These are phyloP conservation scores for Purpureocillium lavendulum DNA, from an alignment of 2,329 filamentous ascomycete genomes.

Conservation along the genomic window DNA sequence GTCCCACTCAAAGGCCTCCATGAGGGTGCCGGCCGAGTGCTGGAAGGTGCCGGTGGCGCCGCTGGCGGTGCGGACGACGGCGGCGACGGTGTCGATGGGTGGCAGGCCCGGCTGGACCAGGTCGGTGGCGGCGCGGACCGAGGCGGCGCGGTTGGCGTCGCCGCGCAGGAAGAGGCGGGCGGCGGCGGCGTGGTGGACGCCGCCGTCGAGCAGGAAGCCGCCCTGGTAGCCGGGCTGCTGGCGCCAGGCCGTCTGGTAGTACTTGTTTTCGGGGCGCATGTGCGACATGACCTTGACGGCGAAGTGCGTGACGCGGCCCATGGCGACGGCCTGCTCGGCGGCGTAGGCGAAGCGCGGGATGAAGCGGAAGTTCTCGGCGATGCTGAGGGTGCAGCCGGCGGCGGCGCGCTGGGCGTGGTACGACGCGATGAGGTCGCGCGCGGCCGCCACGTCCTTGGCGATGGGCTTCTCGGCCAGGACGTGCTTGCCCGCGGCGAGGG, in stretches of 20 bases:
- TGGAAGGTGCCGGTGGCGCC: conserved; percentile 49
- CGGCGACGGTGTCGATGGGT: conserved; percentile 60
- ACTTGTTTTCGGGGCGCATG: conserved; percentile 31
- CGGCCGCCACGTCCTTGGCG: conserved; percentile 45
- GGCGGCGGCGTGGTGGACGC: conserved; percentile 63
- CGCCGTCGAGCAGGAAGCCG: conserved; percentile 68
- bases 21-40: conserved; percentile 47
- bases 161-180: conserved; percentile 48
- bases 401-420: conserved; percentile 15
- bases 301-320: conserved; percentile 37
- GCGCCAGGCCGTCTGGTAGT: conserved; percentile 52
- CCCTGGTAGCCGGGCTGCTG: conserved; percentile 64
- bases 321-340: conserved; percentile 26
- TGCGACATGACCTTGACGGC: conserved; percentile 25
- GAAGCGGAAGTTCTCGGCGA: conserved; percentile 71
- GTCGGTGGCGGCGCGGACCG: conserved; percentile 45
- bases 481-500: conserved; percentile 58
- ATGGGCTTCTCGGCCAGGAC: conserved; percentile 64
- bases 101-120: conserved; percentile 48
- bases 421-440: conserved; percentile 29
- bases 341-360: conserved; percentile 45
- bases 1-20: conserved; percentile 44
- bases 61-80: conserved; percentile 42
- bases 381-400: conserved; percentile 35
- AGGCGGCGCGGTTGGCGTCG: conserved; percentile 31